Base-by-base conservation (phyloP, 2,329 filamentous ascomycete species). In the Pseudogymnoascus sp. region DNA sequence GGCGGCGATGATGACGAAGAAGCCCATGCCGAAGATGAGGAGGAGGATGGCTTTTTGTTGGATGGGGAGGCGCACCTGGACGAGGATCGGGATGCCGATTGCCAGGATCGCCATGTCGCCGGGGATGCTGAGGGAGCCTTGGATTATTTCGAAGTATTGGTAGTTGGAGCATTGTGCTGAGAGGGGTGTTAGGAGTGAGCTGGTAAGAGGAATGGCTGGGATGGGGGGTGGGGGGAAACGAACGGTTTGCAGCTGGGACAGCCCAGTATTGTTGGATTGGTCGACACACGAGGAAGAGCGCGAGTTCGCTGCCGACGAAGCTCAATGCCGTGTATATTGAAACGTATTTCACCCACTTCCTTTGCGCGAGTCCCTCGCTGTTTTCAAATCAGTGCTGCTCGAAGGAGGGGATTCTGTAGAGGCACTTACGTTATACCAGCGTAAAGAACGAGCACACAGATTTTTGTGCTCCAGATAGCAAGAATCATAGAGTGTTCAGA, bases 401-500 rank as follows among this genome's bases (percentile, higher is more conserved):
- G 16, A 8, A 31, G 31, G 8, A 31, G 5, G 14, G 5, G 18
- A 51, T 5, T 4, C 2, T n/a, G 39, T 14, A 14, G 18, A 47
- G 18, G 11, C 5, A 63, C 65, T 18, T 63, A 67, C 64, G 60
- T 66, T 34, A 60, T 62, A 5, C 79, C 75, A 10, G 72, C 71
- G 63, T 78, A 79, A 68, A 80, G 73, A 62, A 78, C 72, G 23
- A 81, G 69, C 71, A 80, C 77, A 68, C 78, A 79, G 5, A 71
- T 70, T 66, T 80, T 81, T 57, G 78, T 71, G 2, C 68, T 69
- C 72, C 74, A 79, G 16, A 78, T 76, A 4, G 74, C 67, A 31
- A 82, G 77, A 5, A 83, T 68, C 74, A 84, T 83, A 37, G 75
- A 72, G 68, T 80, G 72, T 60, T 81, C 79, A 1, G 77, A 78